Conservation (phyloP, 2,329 filamentous ascomycete species). For the Aspergillus fumigatiaffinis region DNA sequence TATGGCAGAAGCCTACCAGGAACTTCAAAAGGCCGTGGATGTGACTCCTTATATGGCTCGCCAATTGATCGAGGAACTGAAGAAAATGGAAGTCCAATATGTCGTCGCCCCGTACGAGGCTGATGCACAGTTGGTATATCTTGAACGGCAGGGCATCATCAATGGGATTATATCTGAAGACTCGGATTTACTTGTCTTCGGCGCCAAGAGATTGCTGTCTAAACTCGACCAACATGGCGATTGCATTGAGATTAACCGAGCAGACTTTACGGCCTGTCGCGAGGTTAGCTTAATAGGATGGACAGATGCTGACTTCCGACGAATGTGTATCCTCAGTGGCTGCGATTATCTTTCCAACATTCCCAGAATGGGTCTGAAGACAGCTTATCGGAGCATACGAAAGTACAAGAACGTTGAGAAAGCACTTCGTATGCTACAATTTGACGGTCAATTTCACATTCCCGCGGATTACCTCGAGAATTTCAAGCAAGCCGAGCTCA, state of each 20-base stretch:
- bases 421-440: slow-evolving; percentile 75
- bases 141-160: slow-evolving; percentile 80
- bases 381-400: slow-evolving; percentile 82
- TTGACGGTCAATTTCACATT: slow-evolving; percentile 80
- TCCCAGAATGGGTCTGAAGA: slow-evolving; percentile 83
- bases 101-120: slow-evolving; percentile 96
- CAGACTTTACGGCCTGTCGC: slow-evolving; percentile 81
- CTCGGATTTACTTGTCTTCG: slow-evolving; percentile 93
- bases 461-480: slow-evolving; percentile 75
- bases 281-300: slow-evolving; percentile 88
- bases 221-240: slow-evolving; percentile 93
- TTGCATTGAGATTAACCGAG: slow-evolving; percentile 85
- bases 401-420: slow-evolving; percentile 86
- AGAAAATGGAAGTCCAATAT: slow-evolving; percentile 73
- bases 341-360: slow-evolving; percentile 93
- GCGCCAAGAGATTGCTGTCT: slow-evolving; percentile 82
- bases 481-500: slow-evolving; percentile 84
- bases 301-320: slow-evolving; percentile 85
- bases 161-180: slow-evolving; percentile 91
- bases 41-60: slow-evolving; percentile 95
- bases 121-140: slow-evolving; percentile 91
- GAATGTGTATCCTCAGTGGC: slow-evolving; percentile 94
- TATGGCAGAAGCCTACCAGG: slow-evolving; percentile 70
- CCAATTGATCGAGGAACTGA: slow-evolving; percentile 85
- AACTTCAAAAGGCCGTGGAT: slow-evolving; percentile 93